A percentile compares a stretch with the other conserved stretches of the same genome.
Evolutionary conservation across 1,139 yeast species (phyloP).

Genomic region (Hansenula lynferdii): DNA sequence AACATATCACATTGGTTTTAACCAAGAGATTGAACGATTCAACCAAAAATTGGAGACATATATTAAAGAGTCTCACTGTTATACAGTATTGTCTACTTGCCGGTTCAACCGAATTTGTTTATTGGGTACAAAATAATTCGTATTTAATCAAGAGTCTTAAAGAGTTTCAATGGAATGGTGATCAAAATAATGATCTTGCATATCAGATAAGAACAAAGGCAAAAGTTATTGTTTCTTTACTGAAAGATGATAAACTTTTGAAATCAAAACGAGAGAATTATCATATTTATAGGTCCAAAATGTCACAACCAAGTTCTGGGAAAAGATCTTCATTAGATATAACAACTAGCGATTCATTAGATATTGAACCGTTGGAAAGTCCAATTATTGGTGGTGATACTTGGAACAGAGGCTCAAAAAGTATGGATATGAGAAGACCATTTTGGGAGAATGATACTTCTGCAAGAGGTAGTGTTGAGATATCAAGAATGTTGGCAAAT

Average conservation of each 20-base stretch:
- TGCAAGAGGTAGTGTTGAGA: conserved; percentile 2
- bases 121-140: conserved; percentile 86
- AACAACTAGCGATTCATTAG: conserved; percentile 8
- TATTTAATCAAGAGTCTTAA: conserved; percentile 83
- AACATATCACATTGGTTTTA: conserved; percentile 87
- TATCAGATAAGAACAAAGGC: conserved; percentile 86
- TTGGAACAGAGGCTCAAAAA: conserved; percentile 11
- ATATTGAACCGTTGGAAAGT: conserved; percentile 1
- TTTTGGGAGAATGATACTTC: neutral
- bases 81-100: conserved; percentile 80
- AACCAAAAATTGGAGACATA: conserved; percentile 97
- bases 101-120: conserved; percentile 89
- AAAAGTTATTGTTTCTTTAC: conserved; percentile 31
- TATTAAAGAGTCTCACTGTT: conserved; percentile 82
- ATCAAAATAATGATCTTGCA: conserved; percentile 84
- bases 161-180: conserved; percentile 80
- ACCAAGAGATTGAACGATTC: conserved; percentile 89
- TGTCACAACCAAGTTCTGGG: conserved; percentile 34
- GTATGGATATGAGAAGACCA: conserved; percentile 10
- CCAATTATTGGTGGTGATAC: neutral
- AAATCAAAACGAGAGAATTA: conserved; percentile 33
- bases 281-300: conserved; percentile 35
- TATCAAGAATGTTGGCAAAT: conserved; percentile 5
- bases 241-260: conserved; percentile 28
- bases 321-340: conserved; percentile 20